These are phyloP conservation scores for Capsicum baccatum DNA, from an alignment of 257 asterid species.

Conservation along the genomic window DNA sequence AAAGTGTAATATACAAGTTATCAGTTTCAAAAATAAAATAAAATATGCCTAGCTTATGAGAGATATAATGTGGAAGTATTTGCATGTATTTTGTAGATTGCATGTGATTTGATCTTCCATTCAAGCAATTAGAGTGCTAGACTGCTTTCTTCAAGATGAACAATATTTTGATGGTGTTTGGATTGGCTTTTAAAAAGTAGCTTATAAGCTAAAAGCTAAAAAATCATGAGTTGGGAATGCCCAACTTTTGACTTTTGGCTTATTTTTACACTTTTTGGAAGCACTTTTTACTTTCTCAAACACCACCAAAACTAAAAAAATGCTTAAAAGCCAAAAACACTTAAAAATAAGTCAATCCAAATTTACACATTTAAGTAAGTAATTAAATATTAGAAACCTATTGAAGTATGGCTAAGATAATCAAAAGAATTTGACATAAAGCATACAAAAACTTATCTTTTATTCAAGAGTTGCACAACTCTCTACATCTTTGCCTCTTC, in stretches of 20 bases:
- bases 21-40: neutral
- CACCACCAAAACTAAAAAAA: too few species aligned
- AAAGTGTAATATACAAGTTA: too few species aligned
- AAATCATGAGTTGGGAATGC: too few species aligned
- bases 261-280: too few species aligned
- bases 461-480: neutral
- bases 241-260: too few species aligned
- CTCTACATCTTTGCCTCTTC: constrained; percentile 11
- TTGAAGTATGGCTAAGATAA: neutral
- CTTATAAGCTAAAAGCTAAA: too few species aligned
- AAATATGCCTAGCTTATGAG: neutral
- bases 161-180: neutral
- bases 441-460: neutral
- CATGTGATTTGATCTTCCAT: neutral
- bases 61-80: neutral
- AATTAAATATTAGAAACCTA: neutral
- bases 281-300: too few species aligned
- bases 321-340: too few species aligned
- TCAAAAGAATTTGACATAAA: neutral
- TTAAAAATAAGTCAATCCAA: too few species aligned
- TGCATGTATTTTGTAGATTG: neutral
- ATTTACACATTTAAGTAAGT: neutral
- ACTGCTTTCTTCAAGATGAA: neutral
- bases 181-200: too few species aligned
- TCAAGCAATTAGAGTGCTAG: neutral